Base-by-base conservation (phyloP, 2,329 filamentous ascomycete genomes). In the Biscogniauxia mediterranea region DNA sequence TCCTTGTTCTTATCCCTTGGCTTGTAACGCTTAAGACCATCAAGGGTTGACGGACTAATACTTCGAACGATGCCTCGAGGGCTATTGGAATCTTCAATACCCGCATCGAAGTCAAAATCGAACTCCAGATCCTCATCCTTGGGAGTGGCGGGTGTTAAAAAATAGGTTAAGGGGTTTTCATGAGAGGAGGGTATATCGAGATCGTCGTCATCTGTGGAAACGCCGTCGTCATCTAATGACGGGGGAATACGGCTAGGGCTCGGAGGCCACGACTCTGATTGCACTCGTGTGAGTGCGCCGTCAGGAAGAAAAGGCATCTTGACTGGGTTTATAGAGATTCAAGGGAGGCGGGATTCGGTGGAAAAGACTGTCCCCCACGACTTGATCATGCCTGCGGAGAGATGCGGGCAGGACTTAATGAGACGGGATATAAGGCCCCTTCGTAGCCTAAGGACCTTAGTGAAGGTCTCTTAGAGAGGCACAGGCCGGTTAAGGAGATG, bases 41-140 rank as follows among this genome's bases (percentile, higher is more conserved):
- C 80, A 32, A 86, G 81, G 28, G 77, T 83, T 0, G 83, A 86
- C 1, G 84, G 84, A 68, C 83, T 85, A 61, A 86, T 79, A 65
- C 81, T 85, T 63, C 84, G 79, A 57, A 85, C 75, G 50, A 81
- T 76, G 17, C 79, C 77, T 26, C 74, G 71, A 2, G 80, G 79
- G 3, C 76, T 76, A 61, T 74, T 79, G 58, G 76, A 70, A 66
- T 83, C 79, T 68, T 85, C 83, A 69, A 86, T 86, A 59, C 84
- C 83, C 46, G 84, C 84, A 68, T 86, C 83, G 66, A 84, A 81
- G 55, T 77, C 73, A 64, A 80, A 79, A 65, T 83, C 81, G 70
- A 81, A 78, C 64, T 75, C 76, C 52, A 76, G 71, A 50, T 78
- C 76, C 20, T 81, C 77, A 28, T 79, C 68, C 11, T 75, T 74